phyloP scores from a whole-genome alignment of 805 yeast species.

The Candida qinlingensis region DNA sequence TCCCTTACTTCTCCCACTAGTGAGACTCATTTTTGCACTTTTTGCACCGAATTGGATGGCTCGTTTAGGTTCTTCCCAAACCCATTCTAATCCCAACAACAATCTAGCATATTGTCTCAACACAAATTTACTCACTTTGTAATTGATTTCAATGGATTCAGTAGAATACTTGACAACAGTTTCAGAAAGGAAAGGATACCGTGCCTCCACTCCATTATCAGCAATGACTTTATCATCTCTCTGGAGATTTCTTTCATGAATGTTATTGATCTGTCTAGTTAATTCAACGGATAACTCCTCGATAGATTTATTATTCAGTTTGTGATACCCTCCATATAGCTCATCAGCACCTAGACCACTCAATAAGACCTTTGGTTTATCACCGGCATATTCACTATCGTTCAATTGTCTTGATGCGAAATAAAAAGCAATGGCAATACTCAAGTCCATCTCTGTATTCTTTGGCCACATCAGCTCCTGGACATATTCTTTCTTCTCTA shows the following conservation, averaged over 20 bases:
- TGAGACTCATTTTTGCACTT: constrained; percentile 86
- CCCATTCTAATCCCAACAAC: constrained; percentile 44
- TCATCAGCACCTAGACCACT: constrained; percentile 98
- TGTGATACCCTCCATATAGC: constrained; percentile 89
- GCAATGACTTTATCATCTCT: constrained; percentile 89
- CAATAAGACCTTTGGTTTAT: constrained; percentile 50
- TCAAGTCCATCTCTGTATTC: constrained; percentile 89
- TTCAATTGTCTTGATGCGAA: constrained; percentile 59
- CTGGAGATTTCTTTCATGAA: constrained; percentile 77
- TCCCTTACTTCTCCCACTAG: constrained; percentile 65
- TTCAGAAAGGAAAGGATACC: constrained; percentile 82
- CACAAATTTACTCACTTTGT: constrained; percentile 46
- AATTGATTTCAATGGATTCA: constrained; percentile 42
- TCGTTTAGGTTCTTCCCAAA: constrained; percentile 73
- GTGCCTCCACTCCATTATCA: constrained; percentile 81
- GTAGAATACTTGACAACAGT: constrained; percentile 48
- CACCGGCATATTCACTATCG: constrained; percentile 28
- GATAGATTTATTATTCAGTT: constrained; percentile 52
- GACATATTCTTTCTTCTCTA: constrained; percentile 45
- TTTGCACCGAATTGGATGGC: constrained; percentile 97
- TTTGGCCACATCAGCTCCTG: constrained; percentile 72
- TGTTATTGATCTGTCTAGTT: constrained; percentile 61
- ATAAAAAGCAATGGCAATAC: constrained; percentile 92
- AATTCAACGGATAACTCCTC: constrained; percentile 52
- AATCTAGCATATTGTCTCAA: constrained; percentile 58